A percentile compares a stretch with the other conserved stretches of the same genome.
Evolutionary conservation across 768 basidiomycete species (phyloP).

Genomic region (Chalciporus sphaerocephalus): DNA sequence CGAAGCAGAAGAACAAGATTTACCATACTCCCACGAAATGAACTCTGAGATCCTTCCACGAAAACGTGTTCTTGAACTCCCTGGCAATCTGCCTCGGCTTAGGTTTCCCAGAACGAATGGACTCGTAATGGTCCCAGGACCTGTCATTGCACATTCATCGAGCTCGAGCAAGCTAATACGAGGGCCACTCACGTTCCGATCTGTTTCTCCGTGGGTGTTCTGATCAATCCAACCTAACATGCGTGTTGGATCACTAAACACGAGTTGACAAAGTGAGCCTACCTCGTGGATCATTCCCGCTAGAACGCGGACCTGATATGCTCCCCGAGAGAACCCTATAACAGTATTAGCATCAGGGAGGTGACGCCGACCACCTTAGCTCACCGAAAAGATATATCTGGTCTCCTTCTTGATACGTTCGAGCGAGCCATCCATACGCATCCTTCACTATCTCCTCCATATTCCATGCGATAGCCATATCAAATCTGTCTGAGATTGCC

Average conservation of each 20-base stretch:
- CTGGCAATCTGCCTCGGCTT: conserved; percentile 17
- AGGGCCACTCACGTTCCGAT: conserved; percentile 23
- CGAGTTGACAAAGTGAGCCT: not conserved
- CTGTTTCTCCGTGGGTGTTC: conserved; percentile 30
- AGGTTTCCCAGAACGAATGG: conserved; percentile 14
- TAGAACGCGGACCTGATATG: conserved; percentile 38
- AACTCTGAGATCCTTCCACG: conserved; percentile 37
- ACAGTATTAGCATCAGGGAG: not conserved
- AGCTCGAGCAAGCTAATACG: not conserved
- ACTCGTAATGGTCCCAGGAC: conserved; percentile 19
- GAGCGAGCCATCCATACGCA: conserved; percentile 33
- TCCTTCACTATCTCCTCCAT: conserved; percentile 33
- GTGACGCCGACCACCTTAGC: not conserved
- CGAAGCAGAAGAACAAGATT: conserved; percentile 5
- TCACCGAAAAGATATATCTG: conserved; percentile 35
- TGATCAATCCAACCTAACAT: conserved; percentile 32
- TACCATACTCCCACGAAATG: conserved; percentile 55
- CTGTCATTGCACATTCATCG: not conserved
- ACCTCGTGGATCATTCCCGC: conserved; percentile 41
- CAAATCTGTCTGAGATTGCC: conserved; percentile 25
- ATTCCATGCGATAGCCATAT: conserved; percentile 38
- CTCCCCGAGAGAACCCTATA: conserved; percentile 42
- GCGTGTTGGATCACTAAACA: not conserved
- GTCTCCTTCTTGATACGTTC: conserved; percentile 30
- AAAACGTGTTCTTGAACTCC: conserved; percentile 46